phyloP scores from a whole-genome alignment of 306 rosid species.

The Citrullus amarus region DNA sequence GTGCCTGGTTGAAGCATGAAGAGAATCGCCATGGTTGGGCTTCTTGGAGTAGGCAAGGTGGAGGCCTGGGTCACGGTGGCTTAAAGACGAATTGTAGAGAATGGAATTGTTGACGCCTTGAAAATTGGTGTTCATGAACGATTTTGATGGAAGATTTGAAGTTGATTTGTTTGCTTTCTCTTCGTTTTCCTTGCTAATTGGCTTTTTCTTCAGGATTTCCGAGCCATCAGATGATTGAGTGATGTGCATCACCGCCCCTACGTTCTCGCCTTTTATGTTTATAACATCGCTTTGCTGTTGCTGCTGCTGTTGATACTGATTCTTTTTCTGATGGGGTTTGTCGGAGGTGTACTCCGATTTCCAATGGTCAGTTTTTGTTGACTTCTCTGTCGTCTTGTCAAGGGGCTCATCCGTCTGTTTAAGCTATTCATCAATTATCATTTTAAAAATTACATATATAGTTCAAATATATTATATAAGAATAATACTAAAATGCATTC shows the following conservation, averaged over 20 bases:
- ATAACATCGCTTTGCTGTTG: neutral
- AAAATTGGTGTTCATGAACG: constrained; percentile 57
- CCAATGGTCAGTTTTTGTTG: neutral
- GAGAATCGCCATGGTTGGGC: constrained; percentile 17
- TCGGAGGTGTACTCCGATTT: neutral
- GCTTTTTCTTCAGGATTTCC: neutral
- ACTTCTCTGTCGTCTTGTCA: neutral
- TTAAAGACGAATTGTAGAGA: constrained; percentile 25
- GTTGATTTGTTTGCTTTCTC: neutral
- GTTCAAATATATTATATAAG: too few relatives aligned
- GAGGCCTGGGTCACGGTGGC: constrained; percentile 58
- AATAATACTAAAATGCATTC: too few relatives aligned
- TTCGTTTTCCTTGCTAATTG: neutral
- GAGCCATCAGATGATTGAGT: neutral
- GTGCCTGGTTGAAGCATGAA: neutral
- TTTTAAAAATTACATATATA: too few relatives aligned
- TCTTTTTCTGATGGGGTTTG: neutral
- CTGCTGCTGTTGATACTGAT: neutral
- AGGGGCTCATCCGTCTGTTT: too few relatives aligned
- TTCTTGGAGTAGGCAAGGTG: constrained; percentile 34
- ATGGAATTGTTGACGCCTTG: constrained; percentile 65
- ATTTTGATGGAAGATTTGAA: constrained; percentile 17
- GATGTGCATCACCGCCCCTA: neutral
- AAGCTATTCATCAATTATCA: neutral
- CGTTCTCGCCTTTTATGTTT: neutral